Conservation (phyloP, 1,284 basidiomycete species). For the Sphagnurus paluster region DNA sequence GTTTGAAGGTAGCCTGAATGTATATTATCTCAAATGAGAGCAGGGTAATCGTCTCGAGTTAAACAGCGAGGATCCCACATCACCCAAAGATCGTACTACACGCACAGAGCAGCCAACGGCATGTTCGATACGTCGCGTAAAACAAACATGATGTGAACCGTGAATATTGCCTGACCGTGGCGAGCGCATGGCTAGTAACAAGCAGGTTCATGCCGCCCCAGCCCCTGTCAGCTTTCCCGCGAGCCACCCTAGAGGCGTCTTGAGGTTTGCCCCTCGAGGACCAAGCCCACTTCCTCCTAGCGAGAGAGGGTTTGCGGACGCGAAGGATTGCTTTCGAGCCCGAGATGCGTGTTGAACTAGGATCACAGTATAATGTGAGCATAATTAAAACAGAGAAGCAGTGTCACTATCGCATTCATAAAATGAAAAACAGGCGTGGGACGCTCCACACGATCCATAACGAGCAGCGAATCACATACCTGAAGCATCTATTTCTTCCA, state of each 20-base stretch:
- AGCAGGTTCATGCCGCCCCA: slow-evolving; percentile 43
- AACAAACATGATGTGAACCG: too few species aligned
- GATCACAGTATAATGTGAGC: slow-evolving; percentile 7
- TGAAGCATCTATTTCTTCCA: slow-evolving; percentile 83
- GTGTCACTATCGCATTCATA: not conserved
- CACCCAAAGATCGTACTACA: not conserved
- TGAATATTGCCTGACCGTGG: not conserved
- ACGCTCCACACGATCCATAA: slow-evolving; percentile 1
- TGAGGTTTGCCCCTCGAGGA: slow-evolving; percentile 58
- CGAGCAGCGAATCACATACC: slow-evolving; percentile 46
- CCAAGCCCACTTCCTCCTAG: slow-evolving; percentile 62
- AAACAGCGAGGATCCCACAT: not conserved
- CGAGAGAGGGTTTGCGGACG: slow-evolving; percentile 75
- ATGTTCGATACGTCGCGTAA: not conserved
- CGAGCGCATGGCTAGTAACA: not conserved
- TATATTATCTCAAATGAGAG: too few species aligned
- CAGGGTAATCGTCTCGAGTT: too few species aligned
- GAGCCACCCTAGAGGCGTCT: slow-evolving; percentile 77
- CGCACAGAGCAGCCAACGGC: too few species aligned
- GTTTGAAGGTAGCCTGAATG: too few species aligned
- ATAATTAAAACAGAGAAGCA: not conserved
- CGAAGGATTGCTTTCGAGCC: slow-evolving; percentile 72
- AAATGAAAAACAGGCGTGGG: not conserved
- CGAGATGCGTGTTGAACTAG: slow-evolving; percentile 70
- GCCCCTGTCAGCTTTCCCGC: slow-evolving; percentile 71